These are phyloP conservation scores for Metarhizium rileyi DNA, from an alignment of 2,329 filamentous ascomycete species.

Conservation along the genomic window DNA sequence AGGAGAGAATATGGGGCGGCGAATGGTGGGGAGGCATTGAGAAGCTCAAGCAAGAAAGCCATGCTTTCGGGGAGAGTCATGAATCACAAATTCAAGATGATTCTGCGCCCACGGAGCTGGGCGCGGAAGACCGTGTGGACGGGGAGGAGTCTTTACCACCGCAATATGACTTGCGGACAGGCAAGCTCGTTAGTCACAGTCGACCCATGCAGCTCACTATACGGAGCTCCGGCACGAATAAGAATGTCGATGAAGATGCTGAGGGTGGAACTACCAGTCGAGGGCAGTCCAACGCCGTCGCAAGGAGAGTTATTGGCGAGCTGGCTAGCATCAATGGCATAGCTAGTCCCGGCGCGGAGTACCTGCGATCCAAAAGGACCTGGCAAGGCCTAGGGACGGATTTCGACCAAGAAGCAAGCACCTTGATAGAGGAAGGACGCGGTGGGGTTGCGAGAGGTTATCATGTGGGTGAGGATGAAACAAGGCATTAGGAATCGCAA, in stretches of 20 bases:
- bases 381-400: constrained; percentile 92
- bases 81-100: not conserved
- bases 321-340: constrained; percentile 75
- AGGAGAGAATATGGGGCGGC: constrained; percentile 72
- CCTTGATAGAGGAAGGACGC: constrained; percentile 72
- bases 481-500: constrained; percentile 18
- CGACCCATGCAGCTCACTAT: constrained; percentile 56
- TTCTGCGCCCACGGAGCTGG: constrained; percentile 8
- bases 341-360: constrained; percentile 87
- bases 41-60: constrained; percentile 41
- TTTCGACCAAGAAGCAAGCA: constrained; percentile 53
- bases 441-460: constrained; percentile 87
- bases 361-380: constrained; percentile 67
- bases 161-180: constrained; percentile 86
- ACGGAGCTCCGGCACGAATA: constrained; percentile 13
- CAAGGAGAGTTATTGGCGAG: constrained; percentile 53
- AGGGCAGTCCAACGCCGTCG: constrained; percentile 32
- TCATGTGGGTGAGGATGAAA: constrained; percentile 52
- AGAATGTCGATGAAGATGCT: constrained; percentile 9
- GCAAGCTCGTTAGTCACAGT: constrained; percentile 68
- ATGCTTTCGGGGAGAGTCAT: constrained; percentile 17
- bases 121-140: constrained; percentile 32
- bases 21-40: constrained; percentile 87
- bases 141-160: constrained; percentile 70
- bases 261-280: not conserved